Conservation (phyloP, 148 eudicot species). For the Nepenthes gracilis region DNA sequence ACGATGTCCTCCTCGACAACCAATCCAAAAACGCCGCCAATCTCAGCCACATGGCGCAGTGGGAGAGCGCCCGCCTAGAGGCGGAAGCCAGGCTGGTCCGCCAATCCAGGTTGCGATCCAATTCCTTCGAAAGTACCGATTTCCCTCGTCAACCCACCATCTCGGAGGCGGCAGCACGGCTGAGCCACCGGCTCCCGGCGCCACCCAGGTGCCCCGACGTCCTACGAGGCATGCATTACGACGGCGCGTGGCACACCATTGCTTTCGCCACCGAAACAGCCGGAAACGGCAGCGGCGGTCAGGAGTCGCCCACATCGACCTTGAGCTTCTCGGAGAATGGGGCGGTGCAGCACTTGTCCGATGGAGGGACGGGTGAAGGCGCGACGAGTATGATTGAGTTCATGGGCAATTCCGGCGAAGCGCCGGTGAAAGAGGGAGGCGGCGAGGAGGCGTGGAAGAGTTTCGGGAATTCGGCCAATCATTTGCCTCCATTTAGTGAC, state of each 20-base stretch:
- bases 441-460: slow-evolving; percentile 13
- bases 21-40: slow-evolving; percentile 58
- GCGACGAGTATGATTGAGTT: slow-evolving; percentile 34
- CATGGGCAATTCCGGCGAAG: slow-evolving; percentile 24
- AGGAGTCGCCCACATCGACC: slow-evolving; percentile 71
- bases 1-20: slow-evolving; percentile 40
- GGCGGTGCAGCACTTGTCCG: not conserved
- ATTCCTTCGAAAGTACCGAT: not conserved
- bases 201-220: slow-evolving; percentile 39
- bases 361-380: slow-evolving; percentile 8
- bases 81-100: slow-evolving; percentile 81
- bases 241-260: slow-evolving; percentile 5
- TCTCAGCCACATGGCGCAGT: slow-evolving; percentile 94
- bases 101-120: slow-evolving; percentile 60
- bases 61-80: slow-evolving; percentile 94
- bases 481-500: slow-evolving; percentile 2
- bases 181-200: not conserved
- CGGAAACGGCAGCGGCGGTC: slow-evolving; percentile 8
- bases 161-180: not conserved
- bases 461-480: no score
- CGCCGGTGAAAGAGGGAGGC: slow-evolving; percentile 30
- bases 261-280: slow-evolving; percentile 1
- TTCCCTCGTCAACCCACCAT: slow-evolving; percentile 2
- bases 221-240: slow-evolving; percentile 41
- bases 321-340: slow-evolving; percentile 48